Evolutionary conservation across 2,329 filamentous ascomycete genomes (phyloP), one percentile per base, ranked within the genome.

Genomic region (Thelonectria olida): DNA sequence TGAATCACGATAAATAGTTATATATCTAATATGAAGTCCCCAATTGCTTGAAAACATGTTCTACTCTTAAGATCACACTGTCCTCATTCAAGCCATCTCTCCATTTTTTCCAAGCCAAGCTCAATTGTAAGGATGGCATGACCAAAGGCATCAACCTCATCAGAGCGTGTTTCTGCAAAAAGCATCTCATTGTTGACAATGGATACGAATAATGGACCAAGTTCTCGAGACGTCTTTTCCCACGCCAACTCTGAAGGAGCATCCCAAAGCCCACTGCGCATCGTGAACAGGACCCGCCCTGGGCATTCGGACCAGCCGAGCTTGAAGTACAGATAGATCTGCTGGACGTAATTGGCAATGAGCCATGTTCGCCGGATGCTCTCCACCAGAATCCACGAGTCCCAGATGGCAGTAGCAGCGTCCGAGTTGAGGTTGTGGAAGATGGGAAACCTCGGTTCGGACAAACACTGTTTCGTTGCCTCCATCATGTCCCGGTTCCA

Each of bases 351-450:
- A 8, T 63, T 64, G 3, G 69, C 52, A n/a, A 67, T 56, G 13
- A 73, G 58, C 58, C 71, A 74, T 19, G 71, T 69, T 13, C 73
- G 70, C 8, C 74, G 72, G 15, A 72, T 62, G 45, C 72, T 74
- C 63, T 76, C 74, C 5, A 68, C 66, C 13, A 74, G 27, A 45
- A 75, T 65, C 73, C 73, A 75, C 12, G 64, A 54, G 25, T 65
- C 56, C 74, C 73, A 76, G 2, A 69, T 8, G 3, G 27, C 25
- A 4, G 58, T 19, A n/a, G 39, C 10, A 4, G 55, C 17, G 19
- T 57, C 36, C 8, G 45, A 9, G 17, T 8, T 15, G 12, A 34
- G 2, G 22, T 38, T 4, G 27, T 10, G 15, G 15, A 8, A 23
- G 7, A 9, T 25, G 20, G 13, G 15, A 28, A 47, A 7, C 10